phyloP scores from a whole-genome alignment of 352 stramenopile genomes.

The Thraustotheca clavata region DNA sequence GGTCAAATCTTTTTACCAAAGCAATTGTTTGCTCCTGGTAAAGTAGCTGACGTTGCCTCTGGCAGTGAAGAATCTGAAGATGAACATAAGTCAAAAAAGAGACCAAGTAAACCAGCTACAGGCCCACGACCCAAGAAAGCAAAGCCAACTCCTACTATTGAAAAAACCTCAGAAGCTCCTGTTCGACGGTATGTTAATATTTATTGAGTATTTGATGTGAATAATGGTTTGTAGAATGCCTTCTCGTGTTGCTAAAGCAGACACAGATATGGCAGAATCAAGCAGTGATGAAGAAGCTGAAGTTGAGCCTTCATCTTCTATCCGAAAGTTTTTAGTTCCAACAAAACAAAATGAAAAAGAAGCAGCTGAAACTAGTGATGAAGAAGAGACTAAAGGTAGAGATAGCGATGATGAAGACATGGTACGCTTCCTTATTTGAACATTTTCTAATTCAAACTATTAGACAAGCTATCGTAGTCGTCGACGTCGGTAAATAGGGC shows the following conservation, averaged over 20 bases:
- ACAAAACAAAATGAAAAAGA: constrained; percentile 12
- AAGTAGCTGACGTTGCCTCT: background rate
- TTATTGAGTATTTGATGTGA: background rate
- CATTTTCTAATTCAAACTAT: background rate
- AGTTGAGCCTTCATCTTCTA: too few species aligned
- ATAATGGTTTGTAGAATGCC: background rate
- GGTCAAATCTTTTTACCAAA: constrained; percentile 78
- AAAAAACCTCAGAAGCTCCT: background rate
- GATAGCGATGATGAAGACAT: constrained; percentile 17
- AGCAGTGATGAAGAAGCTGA: background rate
- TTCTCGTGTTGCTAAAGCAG: background rate
- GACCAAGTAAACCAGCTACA: background rate
- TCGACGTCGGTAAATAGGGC: constrained; percentile 4
- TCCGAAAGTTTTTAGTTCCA: constrained; percentile 8
- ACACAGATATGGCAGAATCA: constrained; percentile 1
- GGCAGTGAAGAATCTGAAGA: background rate
- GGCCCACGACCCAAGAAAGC: background rate
- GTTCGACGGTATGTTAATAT: constrained; percentile 11
- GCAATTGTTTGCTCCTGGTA: constrained; percentile 30
- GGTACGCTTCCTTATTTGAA: background rate
- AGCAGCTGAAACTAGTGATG: background rate
- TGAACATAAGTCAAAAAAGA: background rate
- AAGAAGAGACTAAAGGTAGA: constrained; percentile 7
- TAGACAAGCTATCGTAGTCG: constrained; percentile 16
- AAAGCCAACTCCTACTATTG: background rate